A percentile compares a stretch with the other conserved stretches of the same genome.
phyloP scores from a whole-genome alignment of 495 filamentous ascomycete species.

The Aspergillus ostianus region DNA sequence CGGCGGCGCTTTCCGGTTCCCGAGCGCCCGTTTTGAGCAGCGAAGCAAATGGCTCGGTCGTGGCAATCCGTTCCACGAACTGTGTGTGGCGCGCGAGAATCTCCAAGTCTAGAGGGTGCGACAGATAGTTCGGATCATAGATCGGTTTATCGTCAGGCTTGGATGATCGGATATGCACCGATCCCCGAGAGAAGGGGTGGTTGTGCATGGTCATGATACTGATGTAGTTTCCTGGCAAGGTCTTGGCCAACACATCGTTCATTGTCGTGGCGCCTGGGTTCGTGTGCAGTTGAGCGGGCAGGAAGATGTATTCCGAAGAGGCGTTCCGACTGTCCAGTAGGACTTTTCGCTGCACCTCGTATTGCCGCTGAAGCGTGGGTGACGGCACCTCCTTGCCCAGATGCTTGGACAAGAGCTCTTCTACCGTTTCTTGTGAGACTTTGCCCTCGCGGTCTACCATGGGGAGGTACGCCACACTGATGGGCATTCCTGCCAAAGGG shows the following conservation, averaged over 20 bases:
- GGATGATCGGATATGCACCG: constrained; percentile 21
- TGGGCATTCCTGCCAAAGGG: constrained; percentile 39
- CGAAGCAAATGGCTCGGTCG: constrained; percentile 32
- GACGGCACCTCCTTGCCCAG: constrained; percentile 18
- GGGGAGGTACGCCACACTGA: constrained; percentile 43
- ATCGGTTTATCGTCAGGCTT: constrained; percentile 15
- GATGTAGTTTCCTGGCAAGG: constrained; percentile 17
- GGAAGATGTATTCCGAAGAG: constrained; percentile 38
- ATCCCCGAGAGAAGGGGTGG: constrained; percentile 25
- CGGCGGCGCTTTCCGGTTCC: constrained; percentile 6
- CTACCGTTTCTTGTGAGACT: constrained; percentile 23
- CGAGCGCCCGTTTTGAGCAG: constrained; percentile 24
- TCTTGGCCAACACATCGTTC: constrained; percentile 29
- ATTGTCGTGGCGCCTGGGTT: constrained; percentile 29
- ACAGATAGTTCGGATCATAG: constrained; percentile 26
- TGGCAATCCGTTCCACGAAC: constrained; percentile 39
- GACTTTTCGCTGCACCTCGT: constrained; percentile 30
- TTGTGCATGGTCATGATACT: constrained; percentile 16
- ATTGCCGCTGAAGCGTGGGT: constrained; percentile 19
- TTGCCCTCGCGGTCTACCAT: constrained; percentile 36
- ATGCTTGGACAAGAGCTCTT: constrained; percentile 24
- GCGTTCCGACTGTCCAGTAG: constrained; percentile 23
- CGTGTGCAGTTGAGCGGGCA: constrained; percentile 35
- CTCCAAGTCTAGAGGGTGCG: constrained; percentile 34
- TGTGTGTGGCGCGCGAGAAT: constrained; percentile 46